Evolutionary conservation across 768 basidiomycete species (phyloP), one percentile per base, ranked within the genome.

Genomic region (Epithele typhae): DNA sequence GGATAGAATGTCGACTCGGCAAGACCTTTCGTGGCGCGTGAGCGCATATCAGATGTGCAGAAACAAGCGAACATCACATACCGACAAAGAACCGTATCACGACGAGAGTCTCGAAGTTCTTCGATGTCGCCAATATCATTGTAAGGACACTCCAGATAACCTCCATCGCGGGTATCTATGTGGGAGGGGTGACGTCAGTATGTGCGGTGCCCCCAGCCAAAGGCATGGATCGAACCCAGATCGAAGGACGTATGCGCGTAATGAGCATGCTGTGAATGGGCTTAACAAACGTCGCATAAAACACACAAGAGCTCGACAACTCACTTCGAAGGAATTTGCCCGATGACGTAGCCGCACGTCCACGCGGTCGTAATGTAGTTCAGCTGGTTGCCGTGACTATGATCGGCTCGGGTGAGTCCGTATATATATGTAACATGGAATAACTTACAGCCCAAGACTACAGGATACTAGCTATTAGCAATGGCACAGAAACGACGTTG

Each of bases 1-100:
- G 70, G 69, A 47, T 69, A 70, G 46, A 70, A 70, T 1, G 68
- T 68, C 14, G 65, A 62, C 46, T 71, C 70, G 0, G 68, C 68
- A 10, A 72, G 55, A 32, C 68, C 67, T n/a, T n/a, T n/a, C n/a
- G n/a, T n/a, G n/a, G n/a, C n/a, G n/a, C n/a, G n/a, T n/a, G n/a
- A n/a, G n/a, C n/a, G n/a, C n/a, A n/a, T n/a, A n/a, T n/a, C n/a
- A n/a, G n/a, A n/a, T n/a, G n/a, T n/a, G n/a, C n/a, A n/a, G n/a
- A n/a, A n/a, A n/a, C n/a, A n/a, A n/a, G n/a, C n/a, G n/a, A n/a
- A n/a, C n/a, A n/a, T n/a, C n/a, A n/a, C n/a, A n/a, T 34, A 63
- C 66, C 68, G 21, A 69, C 62, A 40, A 69, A 59, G 55, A 72
- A 70, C 8, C 69, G 60, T 23, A 71, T 50, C 5, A 45, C 61